Evolutionary conservation across 345 rosid species (phyloP).

Genomic region (Syzygium aromaticum): DNA sequence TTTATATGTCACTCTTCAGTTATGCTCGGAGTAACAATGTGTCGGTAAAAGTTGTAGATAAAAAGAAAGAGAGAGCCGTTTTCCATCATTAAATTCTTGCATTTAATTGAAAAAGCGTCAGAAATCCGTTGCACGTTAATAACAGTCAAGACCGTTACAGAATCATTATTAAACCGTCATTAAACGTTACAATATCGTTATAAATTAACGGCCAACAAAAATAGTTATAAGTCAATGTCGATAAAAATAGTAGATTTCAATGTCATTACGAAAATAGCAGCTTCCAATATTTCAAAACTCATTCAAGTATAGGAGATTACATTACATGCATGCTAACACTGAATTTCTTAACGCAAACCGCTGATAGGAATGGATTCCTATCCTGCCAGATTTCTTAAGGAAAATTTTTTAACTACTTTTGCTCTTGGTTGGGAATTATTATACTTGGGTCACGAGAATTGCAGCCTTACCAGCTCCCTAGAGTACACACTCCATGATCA

Average conservation of each 20-base stretch:
- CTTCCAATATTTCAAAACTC: no score
- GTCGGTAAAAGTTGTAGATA: background rate
- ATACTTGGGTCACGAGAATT: no score
- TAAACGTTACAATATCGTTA: background rate
- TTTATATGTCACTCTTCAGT: background rate
- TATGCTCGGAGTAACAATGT: background rate
- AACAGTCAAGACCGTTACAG: background rate
- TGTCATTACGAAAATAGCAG: no score
- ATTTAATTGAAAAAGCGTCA: background rate
- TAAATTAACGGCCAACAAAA: background rate
- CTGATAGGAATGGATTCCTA: background rate
- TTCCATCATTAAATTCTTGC: background rate
- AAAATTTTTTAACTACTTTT: background rate
- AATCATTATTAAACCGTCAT: background rate
- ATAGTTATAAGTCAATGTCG: no score
- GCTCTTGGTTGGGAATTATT: no score
- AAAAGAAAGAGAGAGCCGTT: background rate
- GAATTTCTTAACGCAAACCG: background rate
- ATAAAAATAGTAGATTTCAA: no score
- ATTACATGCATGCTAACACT: background rate
- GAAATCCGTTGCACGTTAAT: background rate
- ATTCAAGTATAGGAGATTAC: no score
- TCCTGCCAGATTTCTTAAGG: background rate
- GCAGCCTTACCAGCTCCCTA: no score
- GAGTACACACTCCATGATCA: no score